Percentiles rank a stretch among this genome's conserved stretches.
phyloP scores from a whole-genome alignment of 2,329 filamentous ascomycete species.

The Acrocalymma vagum region DNA sequence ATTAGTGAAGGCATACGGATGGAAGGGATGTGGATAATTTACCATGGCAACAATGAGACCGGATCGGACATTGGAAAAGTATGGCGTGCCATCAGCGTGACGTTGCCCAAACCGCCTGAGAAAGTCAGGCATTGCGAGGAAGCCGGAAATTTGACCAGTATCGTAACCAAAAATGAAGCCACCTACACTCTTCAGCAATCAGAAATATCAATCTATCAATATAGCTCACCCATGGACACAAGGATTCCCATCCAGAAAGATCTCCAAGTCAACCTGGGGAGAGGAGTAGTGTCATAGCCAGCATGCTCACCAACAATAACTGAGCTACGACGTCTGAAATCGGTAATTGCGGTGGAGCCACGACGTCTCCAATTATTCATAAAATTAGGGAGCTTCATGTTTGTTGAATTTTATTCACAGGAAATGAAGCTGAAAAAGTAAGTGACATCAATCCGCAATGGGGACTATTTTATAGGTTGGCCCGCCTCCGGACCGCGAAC shows the following conservation, averaged over 20 bases:
- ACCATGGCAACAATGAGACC: slow-evolving; percentile 41
- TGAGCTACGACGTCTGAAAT: too few relatives aligned
- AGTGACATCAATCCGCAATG: neutral
- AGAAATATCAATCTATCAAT: slow-evolving; percentile 1
- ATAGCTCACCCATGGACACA: slow-evolving; percentile 36
- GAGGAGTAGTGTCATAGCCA: slow-evolving; percentile 30
- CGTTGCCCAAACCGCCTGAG: slow-evolving; percentile 28
- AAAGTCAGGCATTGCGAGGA: slow-evolving; percentile 41
- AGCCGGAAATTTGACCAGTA: slow-evolving; percentile 40
- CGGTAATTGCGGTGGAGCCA: slow-evolving; percentile 20
- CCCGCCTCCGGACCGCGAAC: too few relatives aligned
- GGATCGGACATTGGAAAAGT: slow-evolving; percentile 38
- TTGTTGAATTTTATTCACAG: slow-evolving; percentile 3
- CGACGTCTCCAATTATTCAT: slow-evolving; percentile 22
- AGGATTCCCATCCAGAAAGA: slow-evolving; percentile 35
- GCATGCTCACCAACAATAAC: slow-evolving; percentile 26
- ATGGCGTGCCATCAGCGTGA: slow-evolving; percentile 20
- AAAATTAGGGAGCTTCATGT: slow-evolving; percentile 24
- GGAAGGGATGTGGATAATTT: slow-evolving; percentile 11
- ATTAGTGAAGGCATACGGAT: slow-evolving; percentile 5
- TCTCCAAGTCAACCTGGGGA: slow-evolving; percentile 29
- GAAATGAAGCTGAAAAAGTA: neutral
- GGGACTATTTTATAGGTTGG: neutral
- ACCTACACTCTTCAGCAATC: slow-evolving; percentile 31
- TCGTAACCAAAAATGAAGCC: slow-evolving; percentile 40